Evolutionary conservation across 1,284 basidiomycete species (phyloP).

Genomic region (Irpex sp.): DNA sequence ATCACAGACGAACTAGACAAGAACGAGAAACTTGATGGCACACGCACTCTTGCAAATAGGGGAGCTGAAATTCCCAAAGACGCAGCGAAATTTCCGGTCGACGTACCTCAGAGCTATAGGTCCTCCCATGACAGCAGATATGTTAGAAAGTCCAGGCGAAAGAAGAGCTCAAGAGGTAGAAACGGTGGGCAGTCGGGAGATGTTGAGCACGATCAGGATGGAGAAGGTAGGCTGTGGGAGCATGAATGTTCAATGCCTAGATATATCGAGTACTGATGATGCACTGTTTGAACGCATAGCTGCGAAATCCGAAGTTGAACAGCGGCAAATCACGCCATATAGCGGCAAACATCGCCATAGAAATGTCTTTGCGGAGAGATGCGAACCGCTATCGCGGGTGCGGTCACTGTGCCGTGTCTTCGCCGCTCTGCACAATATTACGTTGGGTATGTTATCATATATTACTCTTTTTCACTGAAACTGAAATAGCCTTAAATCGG

Average conservation of each 20-base stretch:
- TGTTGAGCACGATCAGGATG: too few species aligned
- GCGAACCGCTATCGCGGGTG: not conserved
- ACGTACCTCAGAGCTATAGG: not conserved
- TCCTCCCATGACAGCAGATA: not conserved
- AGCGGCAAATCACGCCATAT: not conserved
- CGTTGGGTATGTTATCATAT: not conserved
- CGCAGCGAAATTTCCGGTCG: not conserved
- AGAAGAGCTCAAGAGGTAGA: too few species aligned
- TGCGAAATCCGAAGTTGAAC: not conserved
- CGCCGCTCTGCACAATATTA: not conserved
- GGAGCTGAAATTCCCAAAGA: not conserved
- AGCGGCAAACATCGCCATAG: not conserved
- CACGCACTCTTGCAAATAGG: not conserved
- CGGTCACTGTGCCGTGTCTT: not conserved
- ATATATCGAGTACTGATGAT: not conserved
- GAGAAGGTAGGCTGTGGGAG: too few species aligned
- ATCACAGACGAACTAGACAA: not conserved
- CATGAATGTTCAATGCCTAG: too few species aligned
- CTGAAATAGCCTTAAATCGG: not conserved
- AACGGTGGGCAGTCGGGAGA: too few species aligned
- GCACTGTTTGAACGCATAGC: not conserved
- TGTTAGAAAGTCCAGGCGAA: too few species aligned
- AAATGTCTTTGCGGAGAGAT: conserved; percentile 6
- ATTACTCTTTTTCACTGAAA: not conserved
- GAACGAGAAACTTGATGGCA: not conserved